Percentiles rank a stretch among this genome's conserved stretches.
Conservation (phyloP, 2,329 filamentous ascomycete species). For the Waltergamsia citrina region DNA sequence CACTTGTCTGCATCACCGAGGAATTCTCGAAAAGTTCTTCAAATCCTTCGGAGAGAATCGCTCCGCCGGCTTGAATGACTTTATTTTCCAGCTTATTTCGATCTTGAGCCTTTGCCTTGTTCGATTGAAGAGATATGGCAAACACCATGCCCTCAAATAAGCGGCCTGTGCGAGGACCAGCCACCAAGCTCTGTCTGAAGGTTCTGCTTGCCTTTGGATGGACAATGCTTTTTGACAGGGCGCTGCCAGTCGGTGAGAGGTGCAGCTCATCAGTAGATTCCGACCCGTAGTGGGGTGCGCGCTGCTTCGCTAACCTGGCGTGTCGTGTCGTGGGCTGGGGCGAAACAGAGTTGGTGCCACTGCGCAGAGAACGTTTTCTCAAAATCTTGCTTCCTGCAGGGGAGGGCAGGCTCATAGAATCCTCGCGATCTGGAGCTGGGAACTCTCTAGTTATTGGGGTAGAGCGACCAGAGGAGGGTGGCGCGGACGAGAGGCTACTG, state of each 20-base stretch:
- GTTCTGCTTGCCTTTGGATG: slow-evolving; percentile 15
- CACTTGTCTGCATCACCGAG: slow-evolving; percentile 21
- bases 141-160: slow-evolving; percentile 81
- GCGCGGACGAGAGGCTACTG: slow-evolving; percentile 1
- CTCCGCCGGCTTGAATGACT: slow-evolving; percentile 64
- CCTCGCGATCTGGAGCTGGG: neutral
- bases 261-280: slow-evolving; percentile 40
- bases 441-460: neutral
- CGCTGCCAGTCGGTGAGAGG: slow-evolving; percentile 23
- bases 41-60: slow-evolving; percentile 65
- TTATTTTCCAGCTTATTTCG: slow-evolving; percentile 41
- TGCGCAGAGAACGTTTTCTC: slow-evolving; percentile 5
- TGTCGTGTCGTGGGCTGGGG: slow-evolving; percentile 9
- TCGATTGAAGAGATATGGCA: slow-evolving; percentile 62
- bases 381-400: neutral
- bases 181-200: slow-evolving; percentile 16
- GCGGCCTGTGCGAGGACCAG: slow-evolving; percentile 8
- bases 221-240: slow-evolving; percentile 26
- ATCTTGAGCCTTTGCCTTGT: slow-evolving; percentile 28
- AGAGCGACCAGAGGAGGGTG: neutral
- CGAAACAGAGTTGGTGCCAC: slow-evolving; percentile 10
- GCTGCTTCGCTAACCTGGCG: slow-evolving; percentile 1
- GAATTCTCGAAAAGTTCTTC: slow-evolving; percentile 62
- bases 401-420: neutral
- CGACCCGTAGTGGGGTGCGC: slow-evolving; percentile 19